Base-by-base conservation (phyloP, 768 basidiomycete species). In the Pisolithus orientalis region DNA sequence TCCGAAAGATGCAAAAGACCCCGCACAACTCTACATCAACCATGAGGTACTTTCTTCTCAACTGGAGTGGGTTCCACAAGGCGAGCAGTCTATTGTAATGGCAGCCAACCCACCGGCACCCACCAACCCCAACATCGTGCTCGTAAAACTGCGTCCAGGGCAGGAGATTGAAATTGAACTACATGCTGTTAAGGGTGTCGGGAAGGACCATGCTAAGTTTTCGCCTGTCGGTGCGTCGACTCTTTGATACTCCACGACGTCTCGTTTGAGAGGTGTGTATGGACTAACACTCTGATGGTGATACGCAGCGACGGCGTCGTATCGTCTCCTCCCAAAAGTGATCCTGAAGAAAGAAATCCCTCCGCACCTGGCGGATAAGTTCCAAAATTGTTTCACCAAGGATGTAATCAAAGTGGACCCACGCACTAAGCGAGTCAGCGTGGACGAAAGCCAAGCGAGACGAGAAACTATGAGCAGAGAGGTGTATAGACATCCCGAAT, bases 151-250 rank as follows among this genome's bases (percentile, higher is more conserved):
- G 48, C 76, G 94, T 43, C 95, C 95, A 0, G 95, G 94, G 5
- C 96, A 99, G 69, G 76, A 79, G 47, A 73, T 99, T 39, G 79
- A 90, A 39, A 80, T 90, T 72, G 87, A 93, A 61, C 62, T 94
- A 51, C 94, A 98, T 62, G 94, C 93, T 21, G 74, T 94, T 55
- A 98, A 98, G 62, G 90, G 92, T 13, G 82, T 90, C 14, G 94
- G 94, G 14, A 90, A 90, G 62, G 92, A 94, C 55, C 95, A 99
- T 61, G 94, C 96, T 44, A 99, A 99, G 66, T 99, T 90, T 67
- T 90, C 83, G 53, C 94, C 96, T 29, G 96, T 98, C 48, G 92
- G 94, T 90, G 59, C 52, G 80, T 71, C 5, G 6, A 40, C 16
- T 40, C 8, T 48, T 13, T 13, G 13, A 34, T 13, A 34, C 34